Conservation (phyloP, 805 yeast genomes). For the Lachancea dasiensis region DNA sequence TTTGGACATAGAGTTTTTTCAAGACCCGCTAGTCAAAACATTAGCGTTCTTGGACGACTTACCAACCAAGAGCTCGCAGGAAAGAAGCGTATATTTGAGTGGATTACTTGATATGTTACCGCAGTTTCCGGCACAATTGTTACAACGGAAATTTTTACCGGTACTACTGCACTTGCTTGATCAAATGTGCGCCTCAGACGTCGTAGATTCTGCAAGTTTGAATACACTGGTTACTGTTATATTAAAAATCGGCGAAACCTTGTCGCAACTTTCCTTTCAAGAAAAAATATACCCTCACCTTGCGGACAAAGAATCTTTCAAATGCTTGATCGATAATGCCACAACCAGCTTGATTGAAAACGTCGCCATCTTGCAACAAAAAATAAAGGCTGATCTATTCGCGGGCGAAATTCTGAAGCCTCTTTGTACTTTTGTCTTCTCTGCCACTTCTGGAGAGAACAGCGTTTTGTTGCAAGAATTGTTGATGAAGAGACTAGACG, state of each 20-base stretch:
- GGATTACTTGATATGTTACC: constrained; percentile 51
- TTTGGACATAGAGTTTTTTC: constrained; percentile 67
- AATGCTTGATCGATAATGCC: constrained; percentile 20
- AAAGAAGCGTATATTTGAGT: constrained; percentile 60
- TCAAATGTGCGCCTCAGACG: constrained; percentile 32
- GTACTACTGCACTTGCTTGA: constrained; percentile 49
- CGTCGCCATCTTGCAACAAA: constrained; percentile 40
- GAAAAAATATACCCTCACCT: constrained; percentile 54
- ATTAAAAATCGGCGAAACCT: constrained; percentile 52
- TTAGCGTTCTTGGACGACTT: constrained; percentile 78
- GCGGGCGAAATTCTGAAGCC: constrained; percentile 30
- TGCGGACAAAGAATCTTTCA: constrained; percentile 16
- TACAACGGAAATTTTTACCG: constrained; percentile 69
- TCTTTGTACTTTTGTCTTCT: constrained; percentile 23
- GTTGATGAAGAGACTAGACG: constrained; percentile 40
- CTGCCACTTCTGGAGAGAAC: constrained; percentile 18
- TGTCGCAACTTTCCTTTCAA: constrained; percentile 74
- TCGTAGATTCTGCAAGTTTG: constrained; percentile 39
- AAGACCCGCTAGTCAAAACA: constrained; percentile 76
- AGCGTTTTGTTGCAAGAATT: constrained; percentile 44
- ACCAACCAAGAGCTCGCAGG: constrained; percentile 63
- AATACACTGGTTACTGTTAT: constrained; percentile 42
- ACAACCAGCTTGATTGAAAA: constrained; percentile 41
- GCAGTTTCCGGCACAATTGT: constrained; percentile 52
- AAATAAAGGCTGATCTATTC: constrained; percentile 50